These are phyloP conservation scores for Cyberlindnera nakhonratchasimensis DNA, from an alignment of 805 yeast genomes.

Conservation along the genomic window DNA sequence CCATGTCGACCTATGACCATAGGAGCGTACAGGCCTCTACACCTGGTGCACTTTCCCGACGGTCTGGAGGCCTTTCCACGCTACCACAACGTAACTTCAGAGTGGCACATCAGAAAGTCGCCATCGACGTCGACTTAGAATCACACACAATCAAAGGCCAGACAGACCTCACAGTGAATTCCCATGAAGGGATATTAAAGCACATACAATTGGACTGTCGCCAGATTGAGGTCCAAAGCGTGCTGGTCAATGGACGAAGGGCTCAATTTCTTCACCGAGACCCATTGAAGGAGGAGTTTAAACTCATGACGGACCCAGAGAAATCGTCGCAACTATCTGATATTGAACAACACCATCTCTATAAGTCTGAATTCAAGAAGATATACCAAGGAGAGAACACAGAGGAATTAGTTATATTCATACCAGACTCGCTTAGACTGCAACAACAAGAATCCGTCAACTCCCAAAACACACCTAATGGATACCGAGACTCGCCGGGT, in stretches of 20 bases:
- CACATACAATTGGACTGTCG: conserved; percentile 75
- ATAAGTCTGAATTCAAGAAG: conserved; percentile 49
- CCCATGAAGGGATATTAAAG: conserved; percentile 56
- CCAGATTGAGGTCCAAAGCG: conserved; percentile 60
- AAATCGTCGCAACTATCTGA: conserved; percentile 11
- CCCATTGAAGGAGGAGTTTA: conserved; percentile 36
- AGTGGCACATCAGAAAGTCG: conserved; percentile 81
- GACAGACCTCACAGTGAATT: conserved; percentile 80
- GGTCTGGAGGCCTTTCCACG: background rate
- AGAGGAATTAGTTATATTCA: conserved; percentile 58
- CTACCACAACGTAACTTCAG: conserved; percentile 39
- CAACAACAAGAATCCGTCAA: conserved; percentile 49
- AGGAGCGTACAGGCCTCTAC: conserved; percentile 20
- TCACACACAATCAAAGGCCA: conserved; percentile 57
- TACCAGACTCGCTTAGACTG: conserved; percentile 66
- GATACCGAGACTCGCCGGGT: conserved; percentile 36
- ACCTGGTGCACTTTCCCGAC: conserved; percentile 15
- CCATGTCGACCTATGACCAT: conserved; percentile 23
- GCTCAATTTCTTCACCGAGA: conserved; percentile 58
- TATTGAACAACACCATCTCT: conserved; percentile 55
- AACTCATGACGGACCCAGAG: conserved; percentile 30
- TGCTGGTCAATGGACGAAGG: conserved; percentile 60
- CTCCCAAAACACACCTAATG: conserved; percentile 34
- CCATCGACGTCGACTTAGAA: conserved; percentile 75
- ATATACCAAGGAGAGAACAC: conserved; percentile 52